A percentile compares a stretch with the other conserved stretches of the same genome.
Conservation (phyloP, 768 basidiomycete species). For the Lentinula boryana region DNA sequence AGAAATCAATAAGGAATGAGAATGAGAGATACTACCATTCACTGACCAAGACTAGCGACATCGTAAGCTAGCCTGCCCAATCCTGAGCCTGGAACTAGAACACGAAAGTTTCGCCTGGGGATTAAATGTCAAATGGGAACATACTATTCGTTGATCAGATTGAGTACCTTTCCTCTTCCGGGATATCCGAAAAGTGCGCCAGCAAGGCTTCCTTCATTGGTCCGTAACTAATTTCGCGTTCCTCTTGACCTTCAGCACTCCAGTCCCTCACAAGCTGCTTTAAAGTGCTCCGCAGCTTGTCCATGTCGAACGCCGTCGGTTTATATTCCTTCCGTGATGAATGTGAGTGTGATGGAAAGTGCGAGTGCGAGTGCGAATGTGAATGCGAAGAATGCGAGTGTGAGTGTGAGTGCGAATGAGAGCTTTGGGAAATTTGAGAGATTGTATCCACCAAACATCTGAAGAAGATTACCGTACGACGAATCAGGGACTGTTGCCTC, state of each 20-base stretch:
- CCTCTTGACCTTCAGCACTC: conserved; percentile 77
- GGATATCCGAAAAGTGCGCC: conserved; percentile 52
- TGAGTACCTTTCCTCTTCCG: conserved; percentile 46
- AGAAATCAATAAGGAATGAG: neutral
- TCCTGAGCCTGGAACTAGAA: conserved; percentile 88
- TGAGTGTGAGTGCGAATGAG: conserved; percentile 14
- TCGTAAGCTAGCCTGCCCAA: conserved; percentile 87
- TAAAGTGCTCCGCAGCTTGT: conserved; percentile 86
- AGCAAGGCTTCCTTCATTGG: conserved; percentile 78
- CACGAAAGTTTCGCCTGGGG: conserved; percentile 48
- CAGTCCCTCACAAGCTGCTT: conserved; percentile 94
- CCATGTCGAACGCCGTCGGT: conserved; percentile 74
- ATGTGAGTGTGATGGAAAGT: conserved; percentile 26
- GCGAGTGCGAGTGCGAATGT: conserved; percentile 20
- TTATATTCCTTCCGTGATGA: conserved; percentile 24
- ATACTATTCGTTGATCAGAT: neutral
- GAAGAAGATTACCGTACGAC: conserved; percentile 14
- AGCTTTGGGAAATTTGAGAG: neutral
- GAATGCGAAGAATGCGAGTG: conserved; percentile 17
- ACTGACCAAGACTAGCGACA: conserved; percentile 64
- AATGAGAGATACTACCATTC: neutral
- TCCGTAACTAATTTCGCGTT: conserved; percentile 74
- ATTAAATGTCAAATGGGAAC: neutral
- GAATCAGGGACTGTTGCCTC: neutral
- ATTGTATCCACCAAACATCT: conserved; percentile 10